These are phyloP conservation scores for Monilinia vaccinii-corymbosi DNA, from an alignment of 2,329 filamentous ascomycete species.

Conservation along the genomic window DNA sequence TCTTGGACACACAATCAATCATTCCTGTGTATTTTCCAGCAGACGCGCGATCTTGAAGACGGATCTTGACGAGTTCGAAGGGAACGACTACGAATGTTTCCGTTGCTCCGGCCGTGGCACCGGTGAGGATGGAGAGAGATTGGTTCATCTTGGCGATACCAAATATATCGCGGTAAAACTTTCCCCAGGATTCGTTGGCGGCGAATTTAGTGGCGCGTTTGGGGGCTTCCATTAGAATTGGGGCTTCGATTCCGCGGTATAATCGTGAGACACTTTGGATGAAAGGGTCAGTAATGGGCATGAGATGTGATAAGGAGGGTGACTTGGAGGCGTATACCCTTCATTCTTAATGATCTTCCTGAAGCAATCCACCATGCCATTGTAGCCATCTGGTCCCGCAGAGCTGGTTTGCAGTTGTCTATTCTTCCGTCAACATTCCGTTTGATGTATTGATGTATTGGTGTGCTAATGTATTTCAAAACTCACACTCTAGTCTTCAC, in stretches of 20 bases:
- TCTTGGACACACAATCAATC: conserved; percentile 73
- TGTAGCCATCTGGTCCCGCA: conserved; percentile 80
- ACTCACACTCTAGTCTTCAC: conserved; percentile 94
- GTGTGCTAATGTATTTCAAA: background rate
- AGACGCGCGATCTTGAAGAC: conserved; percentile 89
- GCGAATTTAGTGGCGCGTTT: conserved; percentile 98
- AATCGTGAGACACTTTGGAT: conserved; percentile 43
- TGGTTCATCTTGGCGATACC: conserved; percentile 84
- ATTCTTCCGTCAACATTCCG: conserved; percentile 16
- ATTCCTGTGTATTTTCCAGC: conserved; percentile 80
- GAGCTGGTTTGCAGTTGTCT: conserved; percentile 83
- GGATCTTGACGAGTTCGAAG: conserved; percentile 97
- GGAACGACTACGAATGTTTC: conserved; percentile 96
- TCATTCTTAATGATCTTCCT: conserved; percentile 93
- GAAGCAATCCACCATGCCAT: conserved; percentile 97
- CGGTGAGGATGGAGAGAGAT: conserved; percentile 82
- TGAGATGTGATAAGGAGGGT: background rate
- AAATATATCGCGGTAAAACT: conserved; percentile 83
- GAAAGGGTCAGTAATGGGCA: background rate
- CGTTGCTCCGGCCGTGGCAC: conserved; percentile 88
- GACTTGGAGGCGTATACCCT: conserved; percentile 53
- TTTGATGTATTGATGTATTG: background rate
- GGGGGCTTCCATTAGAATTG: conserved; percentile 95
- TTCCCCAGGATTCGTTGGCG: conserved; percentile 96
- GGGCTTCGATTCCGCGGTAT: conserved; percentile 91